Base-by-base conservation (phyloP, 352 stramenopile species). In the Halophytophthora polymorphica region DNA sequence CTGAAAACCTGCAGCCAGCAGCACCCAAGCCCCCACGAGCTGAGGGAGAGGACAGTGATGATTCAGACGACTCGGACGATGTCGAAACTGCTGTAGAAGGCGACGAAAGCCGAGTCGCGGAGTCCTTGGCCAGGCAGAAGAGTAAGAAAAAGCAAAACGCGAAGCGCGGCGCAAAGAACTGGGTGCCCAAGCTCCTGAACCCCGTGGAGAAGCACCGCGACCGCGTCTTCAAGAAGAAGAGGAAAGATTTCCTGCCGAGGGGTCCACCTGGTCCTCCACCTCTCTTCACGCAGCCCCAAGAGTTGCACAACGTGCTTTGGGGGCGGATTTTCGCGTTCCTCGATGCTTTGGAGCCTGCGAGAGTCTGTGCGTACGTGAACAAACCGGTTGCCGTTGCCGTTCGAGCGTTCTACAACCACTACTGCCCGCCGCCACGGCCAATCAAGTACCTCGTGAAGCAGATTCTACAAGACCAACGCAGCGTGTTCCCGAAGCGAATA, bases 171-270 rank as follows among this genome's bases (percentile, higher is more conserved):
- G n/a, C 56, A 11, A 65, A 54, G 35, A 53, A 47, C 11, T 82
- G 70, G 70, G 70, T 82, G 29, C 55, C 67, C 7, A 77, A 81
- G 52, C 45, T 82, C 23, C 58, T 84, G 0, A 63, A 82, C 22
- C 61, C 69, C 23, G 60, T 52, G 13, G 60, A 65, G 22, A 57
- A 65, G 11, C 54, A 61, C 21, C 62, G 64, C 5, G 69, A 82
- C 37, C 60, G 61, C 21, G 59, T 80, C 0, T 47, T 73, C 19
- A 37, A 31, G 11, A 77, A 69, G 48, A 73, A 71, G 25, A 66
- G 65, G 18, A 67, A 56, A 29, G 45, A 31, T 6, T 14, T 57
- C 7, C 19, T 29, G 2, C 36, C 31, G 19, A 18, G 38, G 29
- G 14, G 7, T 25, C 17, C 29, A 2, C 36, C 39, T 28, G 53